These are phyloP conservation scores for Candida germanica DNA, from an alignment of 805 yeast genomes.

Conservation along the genomic window DNA sequence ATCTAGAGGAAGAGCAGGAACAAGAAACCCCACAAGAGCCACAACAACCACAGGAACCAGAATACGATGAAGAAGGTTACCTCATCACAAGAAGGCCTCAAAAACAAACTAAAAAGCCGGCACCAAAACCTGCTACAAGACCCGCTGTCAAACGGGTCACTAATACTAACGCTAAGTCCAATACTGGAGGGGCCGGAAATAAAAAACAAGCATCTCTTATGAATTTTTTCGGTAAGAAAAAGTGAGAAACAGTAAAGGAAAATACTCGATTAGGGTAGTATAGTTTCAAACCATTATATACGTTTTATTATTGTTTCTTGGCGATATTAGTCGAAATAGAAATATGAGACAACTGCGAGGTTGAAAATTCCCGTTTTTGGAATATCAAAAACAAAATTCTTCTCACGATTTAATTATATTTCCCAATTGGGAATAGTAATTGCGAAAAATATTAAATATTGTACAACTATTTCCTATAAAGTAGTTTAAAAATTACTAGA, in stretches of 20 bases:
- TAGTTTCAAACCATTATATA: too few relatives aligned
- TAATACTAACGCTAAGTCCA: slow-evolving; percentile 6
- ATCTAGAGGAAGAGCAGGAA: background rate
- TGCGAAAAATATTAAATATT: too few relatives aligned
- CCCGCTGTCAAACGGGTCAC: slow-evolving; percentile 1
- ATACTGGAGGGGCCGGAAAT: slow-evolving; percentile 19
- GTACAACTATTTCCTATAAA: too few relatives aligned
- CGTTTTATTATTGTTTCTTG: too few relatives aligned
- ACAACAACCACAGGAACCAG: slow-evolving; percentile 13
- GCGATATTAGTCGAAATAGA: too few relatives aligned
- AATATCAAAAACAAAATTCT: too few relatives aligned
- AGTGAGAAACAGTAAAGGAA: too few relatives aligned
- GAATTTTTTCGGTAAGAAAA: slow-evolving; percentile 44
- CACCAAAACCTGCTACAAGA: slow-evolving; percentile 9
- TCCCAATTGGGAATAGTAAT: slow-evolving; percentile 6
- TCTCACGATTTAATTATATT: slow-evolving; percentile 7
- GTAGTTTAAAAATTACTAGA: slow-evolving; percentile 4
- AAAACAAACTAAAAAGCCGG: slow-evolving; percentile 12
- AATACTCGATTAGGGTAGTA: background rate
- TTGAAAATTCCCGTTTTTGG: slow-evolving; percentile 5
- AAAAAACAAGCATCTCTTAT: slow-evolving; percentile 43
- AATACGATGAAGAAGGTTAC: slow-evolving; percentile 52
- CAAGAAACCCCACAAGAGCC: slow-evolving; percentile 9
- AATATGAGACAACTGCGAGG: too few relatives aligned
- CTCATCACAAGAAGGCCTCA: slow-evolving; percentile 36